Base-by-base conservation (phyloP, 768 basidiomycete species). In the Lactarius psammicola region DNA sequence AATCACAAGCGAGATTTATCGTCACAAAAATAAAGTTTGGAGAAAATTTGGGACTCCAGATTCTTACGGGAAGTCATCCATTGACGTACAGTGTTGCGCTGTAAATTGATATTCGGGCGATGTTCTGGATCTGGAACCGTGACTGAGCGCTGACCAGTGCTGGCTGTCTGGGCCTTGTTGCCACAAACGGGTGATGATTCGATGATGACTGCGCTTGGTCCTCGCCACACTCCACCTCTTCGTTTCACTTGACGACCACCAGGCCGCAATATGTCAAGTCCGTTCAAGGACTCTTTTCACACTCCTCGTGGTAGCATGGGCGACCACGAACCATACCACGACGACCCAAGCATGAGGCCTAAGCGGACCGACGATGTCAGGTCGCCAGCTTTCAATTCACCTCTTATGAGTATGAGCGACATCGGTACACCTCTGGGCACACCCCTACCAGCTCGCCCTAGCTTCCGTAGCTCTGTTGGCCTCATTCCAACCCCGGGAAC, bases 401-500 rank as follows among this genome's bases (percentile, higher is more conserved):
- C 67, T 15, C 13, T 2, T 46, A 9, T 17, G n/a, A n/a, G n/a
- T n/a, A n/a, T n/a, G 44, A 55, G 2, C 18, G 64, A 57, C 36
- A 1, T 3, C 6, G 15, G 23, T 3, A 1, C 46, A 11, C 1
- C 40, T 1, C n/a, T n/a, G n/a, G 20, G 17, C n/a, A n/a, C n/a
- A n/a, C n/a, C n/a, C n/a, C n/a, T n/a, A 13, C 65, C 59, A 1
- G 28, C 64, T 0, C 64, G n/a, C 15, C 20, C 42, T 17, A 53
- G 6, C 34, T 63, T 67, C 28, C 61, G 68, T 8, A 59, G 42
- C 15, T 53, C 61, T 15, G 66, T 69, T 0, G 30, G 13, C 11
- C 58, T 63, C 28, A 33, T 69, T 18, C 68, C 68, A 1, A 57
- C 54, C 4, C 68, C 66, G 6, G 68, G 66, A 13, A 54, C 58